phyloP scores from a whole-genome alignment of 2,329 filamentous ascomycete species.

The Dactylellina cionopaga region DNA sequence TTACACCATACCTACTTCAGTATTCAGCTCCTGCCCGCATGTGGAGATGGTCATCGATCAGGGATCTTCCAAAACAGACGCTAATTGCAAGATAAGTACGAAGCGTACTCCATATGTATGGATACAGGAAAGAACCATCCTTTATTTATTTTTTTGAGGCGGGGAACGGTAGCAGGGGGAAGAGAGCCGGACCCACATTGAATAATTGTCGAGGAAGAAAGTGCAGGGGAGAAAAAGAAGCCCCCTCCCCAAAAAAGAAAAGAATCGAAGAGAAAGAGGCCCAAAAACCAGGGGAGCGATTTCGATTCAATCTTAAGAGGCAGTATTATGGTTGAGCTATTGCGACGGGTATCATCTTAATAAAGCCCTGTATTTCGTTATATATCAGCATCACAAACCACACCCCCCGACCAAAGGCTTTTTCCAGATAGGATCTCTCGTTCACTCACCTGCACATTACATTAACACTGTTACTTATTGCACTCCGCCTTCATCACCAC shows the following conservation, averaged over 20 bases:
- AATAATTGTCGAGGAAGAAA: slow-evolving; percentile 39
- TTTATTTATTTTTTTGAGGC: slow-evolving; percentile 49
- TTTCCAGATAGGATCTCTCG: slow-evolving; percentile 7
- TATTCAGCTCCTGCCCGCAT: slow-evolving; percentile 53
- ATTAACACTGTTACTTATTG: background rate
- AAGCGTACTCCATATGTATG: too few relatives aligned
- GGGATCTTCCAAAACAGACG: slow-evolving; percentile 34
- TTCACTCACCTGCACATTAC: background rate
- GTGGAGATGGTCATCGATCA: slow-evolving; percentile 53
- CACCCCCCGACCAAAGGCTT: slow-evolving; percentile 39
- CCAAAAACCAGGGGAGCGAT: slow-evolving; percentile 26
- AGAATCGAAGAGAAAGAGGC: slow-evolving; percentile 17
- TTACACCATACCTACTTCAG: slow-evolving; percentile 43
- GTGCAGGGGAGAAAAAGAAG: slow-evolving; percentile 7
- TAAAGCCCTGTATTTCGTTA: slow-evolving; percentile 34
- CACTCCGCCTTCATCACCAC: background rate
- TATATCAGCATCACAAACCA: slow-evolving; percentile 51
- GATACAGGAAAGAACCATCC: background rate
- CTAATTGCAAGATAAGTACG: slow-evolving; percentile 15
- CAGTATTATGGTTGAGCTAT: slow-evolving; percentile 15
- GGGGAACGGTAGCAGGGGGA: slow-evolving; percentile 52
- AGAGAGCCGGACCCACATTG: slow-evolving; percentile 40
- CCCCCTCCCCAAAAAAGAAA: background rate
- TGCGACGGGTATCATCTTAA: slow-evolving; percentile 38
- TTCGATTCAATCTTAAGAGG: slow-evolving; percentile 45